phyloP scores from a whole-genome alignment of 2,329 filamentous ascomycete species.

The Fusarium chuoi region DNA sequence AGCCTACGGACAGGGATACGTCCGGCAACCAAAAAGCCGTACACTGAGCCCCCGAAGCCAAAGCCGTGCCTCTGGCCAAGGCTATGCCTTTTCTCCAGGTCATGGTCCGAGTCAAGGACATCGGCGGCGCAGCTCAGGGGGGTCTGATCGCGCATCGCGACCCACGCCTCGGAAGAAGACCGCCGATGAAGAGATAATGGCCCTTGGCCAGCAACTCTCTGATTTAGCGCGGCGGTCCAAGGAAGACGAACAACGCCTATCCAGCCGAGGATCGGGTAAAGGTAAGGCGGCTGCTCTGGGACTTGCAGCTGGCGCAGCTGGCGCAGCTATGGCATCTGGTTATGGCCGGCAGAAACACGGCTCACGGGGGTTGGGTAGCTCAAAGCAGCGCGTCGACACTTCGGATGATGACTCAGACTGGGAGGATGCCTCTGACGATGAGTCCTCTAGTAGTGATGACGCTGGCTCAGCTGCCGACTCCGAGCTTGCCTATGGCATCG shows the following conservation, averaged over 20 bases:
- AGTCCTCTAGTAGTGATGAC: slow-evolving; percentile 51
- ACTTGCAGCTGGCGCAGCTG: slow-evolving; percentile 47
- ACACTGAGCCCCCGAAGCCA: slow-evolving; percentile 43
- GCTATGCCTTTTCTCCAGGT: slow-evolving; percentile 17
- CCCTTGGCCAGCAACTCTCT: slow-evolving; percentile 64
- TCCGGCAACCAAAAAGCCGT: slow-evolving; percentile 53
- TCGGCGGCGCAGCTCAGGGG: slow-evolving; percentile 31
- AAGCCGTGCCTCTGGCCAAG: slow-evolving; percentile 33
- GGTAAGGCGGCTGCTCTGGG: slow-evolving; percentile 36
- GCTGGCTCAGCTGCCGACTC: slow-evolving; percentile 51
- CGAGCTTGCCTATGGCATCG: slow-evolving; percentile 51
- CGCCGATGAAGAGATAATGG: slow-evolving; percentile 67
- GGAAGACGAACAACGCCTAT: slow-evolving; percentile 58
- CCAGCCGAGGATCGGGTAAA: slow-evolving; percentile 45
- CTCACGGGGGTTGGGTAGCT: slow-evolving; percentile 53
- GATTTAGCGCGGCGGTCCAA: slow-evolving; percentile 64
- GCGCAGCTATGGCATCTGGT: slow-evolving; percentile 55
- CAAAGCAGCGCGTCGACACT: slow-evolving; percentile 52
- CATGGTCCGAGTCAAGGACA: slow-evolving; percentile 25
- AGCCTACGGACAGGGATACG: slow-evolving; percentile 72
- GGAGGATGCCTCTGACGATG: slow-evolving; percentile 66
- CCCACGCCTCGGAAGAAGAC: slow-evolving; percentile 48
- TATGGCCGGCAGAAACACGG: slow-evolving; percentile 50
- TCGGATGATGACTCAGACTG: slow-evolving; percentile 63
- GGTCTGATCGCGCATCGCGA: slow-evolving; percentile 28